phyloP scores from a whole-genome alignment of 371 early-diverging fungal species.

The Parasitella parasitica region DNA sequence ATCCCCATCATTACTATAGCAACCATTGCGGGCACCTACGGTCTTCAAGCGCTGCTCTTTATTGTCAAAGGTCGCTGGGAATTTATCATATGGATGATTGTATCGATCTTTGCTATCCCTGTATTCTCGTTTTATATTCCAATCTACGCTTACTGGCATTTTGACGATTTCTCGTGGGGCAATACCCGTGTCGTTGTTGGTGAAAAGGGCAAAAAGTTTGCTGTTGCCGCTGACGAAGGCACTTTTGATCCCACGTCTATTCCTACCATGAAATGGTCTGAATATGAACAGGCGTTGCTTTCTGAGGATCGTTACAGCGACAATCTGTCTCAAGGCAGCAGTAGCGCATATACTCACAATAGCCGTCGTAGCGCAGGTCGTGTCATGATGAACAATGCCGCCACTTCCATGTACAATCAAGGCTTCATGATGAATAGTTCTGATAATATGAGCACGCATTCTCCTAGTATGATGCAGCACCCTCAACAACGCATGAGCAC shows the following conservation, averaged over 20 bases:
- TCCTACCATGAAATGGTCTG: constrained; percentile 83
- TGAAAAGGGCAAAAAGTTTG: constrained; percentile 71
- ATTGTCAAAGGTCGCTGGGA: constrained; percentile 85
- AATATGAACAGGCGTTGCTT: constrained; percentile 80
- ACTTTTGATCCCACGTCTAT: constrained; percentile 57
- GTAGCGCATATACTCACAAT: constrained; percentile 25
- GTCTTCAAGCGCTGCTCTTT: constrained; percentile 83
- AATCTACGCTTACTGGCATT: constrained; percentile 93
- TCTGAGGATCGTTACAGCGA: constrained; percentile 48
- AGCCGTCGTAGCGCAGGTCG: constrained; percentile 16
- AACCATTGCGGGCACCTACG: constrained; percentile 66
- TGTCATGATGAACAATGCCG: neutral
- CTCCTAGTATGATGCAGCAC: neutral
- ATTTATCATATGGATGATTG: constrained; percentile 95
- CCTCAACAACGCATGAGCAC: constrained; percentile 19
- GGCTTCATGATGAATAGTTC: constrained; percentile 2
- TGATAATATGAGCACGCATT: constrained; percentile 28
- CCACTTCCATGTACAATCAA: constrained; percentile 2
- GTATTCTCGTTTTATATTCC: constrained; percentile 83
- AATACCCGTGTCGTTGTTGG: constrained; percentile 90
- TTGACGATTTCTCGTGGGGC: constrained; percentile 98
- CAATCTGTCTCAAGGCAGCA: constrained; percentile 36
- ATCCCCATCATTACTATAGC: constrained; percentile 69
- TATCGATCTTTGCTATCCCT: constrained; percentile 84
- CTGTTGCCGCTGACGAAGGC: constrained; percentile 47